phyloP scores from a whole-genome alignment of 2,329 filamentous ascomycete species.

The Torrubiellomyces zombiae region DNA sequence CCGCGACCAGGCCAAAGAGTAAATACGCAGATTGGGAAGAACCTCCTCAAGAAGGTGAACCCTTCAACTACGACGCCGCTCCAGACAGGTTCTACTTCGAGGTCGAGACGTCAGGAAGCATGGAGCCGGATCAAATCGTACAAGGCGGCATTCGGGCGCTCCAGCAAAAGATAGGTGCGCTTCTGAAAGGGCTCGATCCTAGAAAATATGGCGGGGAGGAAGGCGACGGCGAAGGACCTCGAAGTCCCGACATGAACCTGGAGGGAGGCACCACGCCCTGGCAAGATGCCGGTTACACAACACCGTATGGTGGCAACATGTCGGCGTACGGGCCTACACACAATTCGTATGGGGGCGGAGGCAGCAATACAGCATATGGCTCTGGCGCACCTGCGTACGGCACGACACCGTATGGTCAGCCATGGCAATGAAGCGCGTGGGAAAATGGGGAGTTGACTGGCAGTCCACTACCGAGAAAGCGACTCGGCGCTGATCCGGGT shows the following conservation, averaged over 20 bases:
- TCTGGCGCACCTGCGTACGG: conserved; percentile 29
- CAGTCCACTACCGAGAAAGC: no score
- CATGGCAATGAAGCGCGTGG: conserved; percentile 26
- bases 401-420: conserved; percentile 28
- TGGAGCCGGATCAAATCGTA: conserved; percentile 81
- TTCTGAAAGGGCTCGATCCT: conserved; percentile 44
- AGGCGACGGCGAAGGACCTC: conserved; percentile 44
- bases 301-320: conserved; percentile 43
- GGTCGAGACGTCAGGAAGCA: conserved; percentile 73
- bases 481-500: no score
- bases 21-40: conserved; percentile 70
- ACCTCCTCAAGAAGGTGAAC: conserved; percentile 61
- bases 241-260: conserved; percentile 49
- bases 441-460: no score
- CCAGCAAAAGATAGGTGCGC: conserved; percentile 73
- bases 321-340: conserved; percentile 49
- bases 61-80: conserved; percentile 79
- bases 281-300: conserved; percentile 50
- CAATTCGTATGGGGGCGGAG: conserved; percentile 48
- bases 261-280: conserved; percentile 37
- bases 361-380: conserved; percentile 50
- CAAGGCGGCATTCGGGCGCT: conserved; percentile 76
- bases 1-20: conserved; percentile 52
- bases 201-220: conserved; percentile 35
- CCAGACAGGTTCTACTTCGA: conserved; percentile 84